Evolutionary conservation across 441 rosid genomes (phyloP).

Genomic region (Adansonia grandidieri): DNA sequence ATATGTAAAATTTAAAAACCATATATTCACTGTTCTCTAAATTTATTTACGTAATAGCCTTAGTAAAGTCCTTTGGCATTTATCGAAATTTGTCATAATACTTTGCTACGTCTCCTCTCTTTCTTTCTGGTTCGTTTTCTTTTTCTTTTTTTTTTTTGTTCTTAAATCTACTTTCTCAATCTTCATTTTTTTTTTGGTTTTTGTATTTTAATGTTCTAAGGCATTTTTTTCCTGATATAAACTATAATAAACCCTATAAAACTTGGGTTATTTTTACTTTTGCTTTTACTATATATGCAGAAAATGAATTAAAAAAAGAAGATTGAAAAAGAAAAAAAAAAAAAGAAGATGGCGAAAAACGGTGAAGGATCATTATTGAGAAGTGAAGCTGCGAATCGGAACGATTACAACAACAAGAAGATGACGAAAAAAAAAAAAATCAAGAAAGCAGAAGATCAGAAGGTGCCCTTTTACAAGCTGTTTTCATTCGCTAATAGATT

Average conservation of each 20-base stretch:
- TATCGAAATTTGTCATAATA: too few relatives aligned
- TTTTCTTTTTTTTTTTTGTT: not conserved
- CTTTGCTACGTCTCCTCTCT: not conserved
- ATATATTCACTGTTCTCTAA: not conserved
- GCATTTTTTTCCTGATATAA: not conserved
- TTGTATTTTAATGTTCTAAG: not conserved
- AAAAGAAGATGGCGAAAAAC: not conserved
- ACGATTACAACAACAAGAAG: not conserved
- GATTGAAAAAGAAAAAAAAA: not conserved
- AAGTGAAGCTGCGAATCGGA: not conserved
- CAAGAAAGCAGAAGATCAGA: constrained; percentile 37
- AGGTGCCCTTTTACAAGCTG: constrained; percentile 57
- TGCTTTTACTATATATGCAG: not conserved
- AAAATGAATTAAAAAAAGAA: not conserved
- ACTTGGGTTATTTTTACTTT: not conserved
- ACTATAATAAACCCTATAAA: not conserved
- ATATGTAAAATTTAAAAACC: too few relatives aligned
- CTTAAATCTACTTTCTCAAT: not conserved
- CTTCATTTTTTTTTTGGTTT: not conserved
- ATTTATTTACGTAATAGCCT: not conserved
- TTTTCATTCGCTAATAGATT: constrained; percentile 59
- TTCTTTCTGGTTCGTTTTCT: not conserved
- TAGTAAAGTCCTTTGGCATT: not conserved
- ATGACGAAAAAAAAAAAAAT: too few relatives aligned
- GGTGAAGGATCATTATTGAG: not conserved